Base-by-base conservation (phyloP, 768 basidiomycete species). In the Boletellus emodensis region DNA sequence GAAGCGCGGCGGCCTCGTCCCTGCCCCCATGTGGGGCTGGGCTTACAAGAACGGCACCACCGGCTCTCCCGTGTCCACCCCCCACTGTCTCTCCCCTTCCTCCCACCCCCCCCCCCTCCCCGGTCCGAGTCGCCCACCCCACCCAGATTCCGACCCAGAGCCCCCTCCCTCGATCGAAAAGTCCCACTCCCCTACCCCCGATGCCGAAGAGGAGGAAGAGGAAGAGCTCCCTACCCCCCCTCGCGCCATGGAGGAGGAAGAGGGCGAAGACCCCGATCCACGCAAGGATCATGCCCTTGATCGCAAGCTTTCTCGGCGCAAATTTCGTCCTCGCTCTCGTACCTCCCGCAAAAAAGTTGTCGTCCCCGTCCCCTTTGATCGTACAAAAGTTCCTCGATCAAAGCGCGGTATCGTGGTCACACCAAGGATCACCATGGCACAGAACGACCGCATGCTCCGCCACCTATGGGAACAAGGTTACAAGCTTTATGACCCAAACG, bases 21-120 rank as follows among this genome's bases (percentile, higher is more conserved):
- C 89, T 26, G 83, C 83, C 33, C 81, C 81, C 47, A 91, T 90
- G 87, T 91, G 89, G 90, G 87, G 79, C 22, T 92, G 90, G 89
- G 87, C 83, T 13, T 76, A 77, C 58, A 82, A 81, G 64, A 74
- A 69, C 43, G 66, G 54, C 53, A 43, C 69, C 2, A 38, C 49
- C 11, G 51, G n/a, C 70, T 47, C 59, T 15, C 48, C 62, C 40
- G 34, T 51, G 12, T 39, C 55, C 20, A 36, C 55, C 8, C 47
- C 51, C 14, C 48, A 39, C 26, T 2, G 26, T 35, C 49, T 46
- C 35, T 45, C 55, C 30, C 30, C 57, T 6, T 18, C 54, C 20
- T 7, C 34, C 2, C 22, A 49, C 13, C 15, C 49, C 2, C 6
- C 46, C 6, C 17, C 50, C 32, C 18, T 28, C 11, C 12, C 61